phyloP scores from a whole-genome alignment of 2,329 filamentous ascomycete genomes.

The Epichloe glyceriae region DNA sequence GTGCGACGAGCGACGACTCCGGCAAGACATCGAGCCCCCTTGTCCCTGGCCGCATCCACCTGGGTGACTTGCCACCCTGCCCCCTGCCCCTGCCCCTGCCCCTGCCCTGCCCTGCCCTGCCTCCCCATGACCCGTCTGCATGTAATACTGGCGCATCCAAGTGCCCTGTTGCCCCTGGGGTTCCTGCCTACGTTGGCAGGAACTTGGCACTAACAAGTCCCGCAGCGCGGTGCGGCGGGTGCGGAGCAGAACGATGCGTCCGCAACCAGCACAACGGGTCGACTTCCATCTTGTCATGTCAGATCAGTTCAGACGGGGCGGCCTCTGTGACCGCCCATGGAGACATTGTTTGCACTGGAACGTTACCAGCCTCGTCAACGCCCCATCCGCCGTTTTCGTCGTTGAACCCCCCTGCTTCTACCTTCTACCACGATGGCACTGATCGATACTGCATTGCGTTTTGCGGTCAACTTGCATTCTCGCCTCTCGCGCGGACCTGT shows the following conservation, averaged over 20 bases:
- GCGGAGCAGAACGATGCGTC: neutral
- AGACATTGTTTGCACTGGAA: neutral
- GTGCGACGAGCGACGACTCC: neutral
- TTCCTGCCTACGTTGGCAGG: neutral
- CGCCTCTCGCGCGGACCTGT: neutral
- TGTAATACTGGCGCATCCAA: neutral
- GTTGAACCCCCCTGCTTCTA: too few species aligned
- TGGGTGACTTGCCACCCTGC: too few species aligned
- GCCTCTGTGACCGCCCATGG: neutral
- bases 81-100: too few species aligned
- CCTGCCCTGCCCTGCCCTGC: neutral
- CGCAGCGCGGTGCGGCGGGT: too few species aligned
- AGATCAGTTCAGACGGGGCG: neutral
- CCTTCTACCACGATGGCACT: too few species aligned
- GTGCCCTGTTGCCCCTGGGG: neutral
- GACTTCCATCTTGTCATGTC: neutral
- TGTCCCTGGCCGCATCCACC: neutral
- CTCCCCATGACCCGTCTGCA: neutral
- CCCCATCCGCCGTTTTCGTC: constrained; percentile 1
- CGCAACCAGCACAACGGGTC: neutral
- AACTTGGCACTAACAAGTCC: neutral
- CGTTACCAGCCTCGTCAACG: neutral
- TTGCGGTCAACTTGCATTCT: neutral
- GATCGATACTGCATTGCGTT: neutral
- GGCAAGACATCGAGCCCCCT: neutral